These are phyloP conservation scores for Pestalotiopsis sp. DNA, from an alignment of 2,329 filamentous ascomycete species.

Conservation along the genomic window DNA sequence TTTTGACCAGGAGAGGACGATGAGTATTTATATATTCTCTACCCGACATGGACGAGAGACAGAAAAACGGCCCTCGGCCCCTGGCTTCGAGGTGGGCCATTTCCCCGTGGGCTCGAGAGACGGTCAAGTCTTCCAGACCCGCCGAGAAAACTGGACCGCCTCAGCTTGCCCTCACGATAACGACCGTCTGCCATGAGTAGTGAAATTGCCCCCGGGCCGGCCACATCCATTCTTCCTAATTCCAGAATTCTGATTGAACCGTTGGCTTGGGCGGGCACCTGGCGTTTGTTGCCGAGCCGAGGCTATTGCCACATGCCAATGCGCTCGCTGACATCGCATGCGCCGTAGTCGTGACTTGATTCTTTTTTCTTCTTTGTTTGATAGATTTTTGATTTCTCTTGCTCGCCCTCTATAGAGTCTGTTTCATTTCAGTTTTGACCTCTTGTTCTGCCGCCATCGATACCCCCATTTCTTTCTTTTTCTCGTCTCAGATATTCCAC, in stretches of 20 bases:
- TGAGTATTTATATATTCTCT: not conserved
- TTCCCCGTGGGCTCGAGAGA: constrained; percentile 5
- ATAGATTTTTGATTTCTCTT: not conserved
- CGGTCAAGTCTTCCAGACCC: not conserved
- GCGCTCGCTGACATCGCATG: not conserved
- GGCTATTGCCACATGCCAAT: constrained; percentile 6
- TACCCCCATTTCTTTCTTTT: not conserved
- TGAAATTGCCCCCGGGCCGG: not conserved
- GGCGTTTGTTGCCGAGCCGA: not conserved
- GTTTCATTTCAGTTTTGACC: not conserved
- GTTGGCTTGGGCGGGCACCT: not conserved
- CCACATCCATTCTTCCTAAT: not conserved
- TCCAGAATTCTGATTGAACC: constrained; percentile 4
- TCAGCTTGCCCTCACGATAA: constrained; percentile 5
- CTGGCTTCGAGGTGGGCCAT: not conserved
- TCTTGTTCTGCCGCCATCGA: not conserved
- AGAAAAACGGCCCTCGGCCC: not conserved
- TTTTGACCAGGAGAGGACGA: not conserved
- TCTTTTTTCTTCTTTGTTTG: not conserved
- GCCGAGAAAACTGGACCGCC: constrained; percentile 4
- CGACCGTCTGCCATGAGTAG: not conserved
- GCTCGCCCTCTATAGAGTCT: not conserved
- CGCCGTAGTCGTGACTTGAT: not conserved
- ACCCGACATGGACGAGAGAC: not conserved
- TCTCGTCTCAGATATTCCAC: not conserved